Conservation (phyloP, 495 filamentous ascomycete species). For the Daldinia caldariorum region DNA sequence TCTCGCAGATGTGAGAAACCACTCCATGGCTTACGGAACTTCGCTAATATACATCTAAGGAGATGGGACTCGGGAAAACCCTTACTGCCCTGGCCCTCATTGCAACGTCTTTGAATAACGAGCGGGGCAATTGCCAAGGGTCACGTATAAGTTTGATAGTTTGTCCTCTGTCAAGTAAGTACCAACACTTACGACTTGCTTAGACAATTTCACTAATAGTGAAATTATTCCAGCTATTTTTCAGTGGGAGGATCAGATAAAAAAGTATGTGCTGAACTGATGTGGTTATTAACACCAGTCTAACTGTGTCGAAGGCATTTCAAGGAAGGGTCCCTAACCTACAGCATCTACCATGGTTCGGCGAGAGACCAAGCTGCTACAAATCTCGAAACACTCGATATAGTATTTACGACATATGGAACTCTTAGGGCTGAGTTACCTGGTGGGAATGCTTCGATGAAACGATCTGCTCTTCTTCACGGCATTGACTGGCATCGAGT, state of each 20-base stretch:
- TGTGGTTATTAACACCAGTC: not conserved
- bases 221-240: constrained; percentile 25
- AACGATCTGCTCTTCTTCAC: constrained; percentile 32
- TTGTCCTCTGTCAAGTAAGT: constrained; percentile 26
- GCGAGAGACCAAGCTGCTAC: constrained; percentile 27
- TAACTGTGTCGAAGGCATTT: constrained; percentile 38
- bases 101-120: constrained; percentile 7
- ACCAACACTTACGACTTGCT: too few species aligned
- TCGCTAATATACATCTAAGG: constrained; percentile 10
- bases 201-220: not conserved
- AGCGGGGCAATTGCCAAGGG: not conserved
- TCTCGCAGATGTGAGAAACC: constrained; percentile 26
- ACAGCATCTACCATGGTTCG: constrained; percentile 52
- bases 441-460: not conserved
- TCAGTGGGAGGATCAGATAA: constrained; percentile 47
- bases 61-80: constrained; percentile 34
- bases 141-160: constrained; percentile 12
- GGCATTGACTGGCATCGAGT: constrained; percentile 54
- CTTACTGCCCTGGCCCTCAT: constrained; percentile 23
- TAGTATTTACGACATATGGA: constrained; percentile 56
- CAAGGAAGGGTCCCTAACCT: constrained; percentile 37
- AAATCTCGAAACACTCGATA: constrained; percentile 44
- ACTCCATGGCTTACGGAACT: not conserved
- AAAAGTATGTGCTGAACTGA: constrained; percentile 24
- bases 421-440: constrained; percentile 47